Evolutionary conservation across 768 basidiomycete genomes (phyloP).

Genomic region (Russula sp.): DNA sequence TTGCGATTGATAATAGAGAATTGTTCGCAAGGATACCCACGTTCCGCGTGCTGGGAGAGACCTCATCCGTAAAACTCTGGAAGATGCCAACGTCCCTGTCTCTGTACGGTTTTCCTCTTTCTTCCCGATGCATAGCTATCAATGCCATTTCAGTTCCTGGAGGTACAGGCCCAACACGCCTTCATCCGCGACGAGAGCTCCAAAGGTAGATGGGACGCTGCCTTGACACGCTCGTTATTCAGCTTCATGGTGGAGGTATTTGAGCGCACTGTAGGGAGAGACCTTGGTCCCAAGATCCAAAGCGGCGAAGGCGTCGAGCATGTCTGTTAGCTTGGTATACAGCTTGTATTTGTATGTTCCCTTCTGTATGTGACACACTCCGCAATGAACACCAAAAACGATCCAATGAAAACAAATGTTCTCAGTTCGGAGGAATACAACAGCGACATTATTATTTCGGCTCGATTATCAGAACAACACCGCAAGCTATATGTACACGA

Average conservation of each 20-base stretch:
- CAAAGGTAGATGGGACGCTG: constrained; percentile 96
- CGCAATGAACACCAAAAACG: too few relatives aligned
- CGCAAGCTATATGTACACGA: constrained; percentile 35
- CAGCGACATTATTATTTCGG: constrained; percentile 35
- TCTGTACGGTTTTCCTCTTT: constrained; percentile 52
- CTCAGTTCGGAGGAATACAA: constrained; percentile 33
- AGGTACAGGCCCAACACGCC: constrained; percentile 96
- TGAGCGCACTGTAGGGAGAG: constrained; percentile 79
- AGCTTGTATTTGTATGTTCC: constrained; percentile 17
- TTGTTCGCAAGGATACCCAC: constrained; percentile 70
- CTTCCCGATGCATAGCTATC: background rate
- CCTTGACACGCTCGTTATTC: constrained; percentile 77
- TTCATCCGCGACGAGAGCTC: constrained; percentile 91
- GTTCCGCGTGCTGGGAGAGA: constrained; percentile 86
- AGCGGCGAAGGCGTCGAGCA: constrained; percentile 60
- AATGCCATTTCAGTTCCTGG: constrained; percentile 62
- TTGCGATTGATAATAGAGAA: background rate
- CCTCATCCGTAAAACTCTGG: constrained; percentile 76
- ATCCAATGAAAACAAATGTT: background rate
- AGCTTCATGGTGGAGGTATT: constrained; percentile 92
- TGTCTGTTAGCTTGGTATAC: constrained; percentile 54
- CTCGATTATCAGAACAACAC: constrained; percentile 35
- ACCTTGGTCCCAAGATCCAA: constrained; percentile 67
- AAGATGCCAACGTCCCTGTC: constrained; percentile 69
- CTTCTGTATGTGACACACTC: too few relatives aligned